Evolutionary conservation across 1,139 yeast genomes (phyloP), one percentile per base, ranked within the genome.

Genomic region (Nakaseomyces bracarensis): DNA sequence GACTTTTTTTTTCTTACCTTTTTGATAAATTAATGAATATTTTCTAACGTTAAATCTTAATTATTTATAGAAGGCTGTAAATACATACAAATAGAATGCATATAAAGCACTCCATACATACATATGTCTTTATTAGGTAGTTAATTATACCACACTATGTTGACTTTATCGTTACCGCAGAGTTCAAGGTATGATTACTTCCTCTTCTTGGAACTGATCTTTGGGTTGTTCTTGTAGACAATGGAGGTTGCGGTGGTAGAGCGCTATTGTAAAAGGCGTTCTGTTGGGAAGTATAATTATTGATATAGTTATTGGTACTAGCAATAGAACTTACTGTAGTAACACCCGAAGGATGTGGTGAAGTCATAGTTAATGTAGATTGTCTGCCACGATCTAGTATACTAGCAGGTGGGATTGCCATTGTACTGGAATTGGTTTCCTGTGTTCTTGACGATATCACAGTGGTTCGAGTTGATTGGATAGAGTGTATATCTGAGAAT

Each of bases 401-500:
- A 46, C 79, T 74, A 2, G 81, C 79, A 0, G 82, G 82, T 1
- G 82, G 75, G n/a, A 77, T 77, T 0, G 81, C 81, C 9, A 75
- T 66, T 1, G 79, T 73, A 47, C 79, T 74, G 36, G 80, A 72
- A 49, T 74, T 75, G 10, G 82, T 76, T 42, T 75, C 81, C 21
- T 72, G 58, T 30, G 80, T 74, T 46, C 77, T 64, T 54, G 50
- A 73, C 52, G 57, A 62, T 43, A 54, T 53, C 52, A 60, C 75
- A 2, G 67, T 67, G 48, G 57, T 66, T 49, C 52, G 63, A 48
- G 56, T 70, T 59, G 64, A 78, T 41, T 61, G 66, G 22, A 50
- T 40, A 4, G 68, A 64, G 36, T 54, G 49, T 4, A 48, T 47
- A 43, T 61, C 66, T 16, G 67, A 63, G 38, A 64, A 64, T 2